These are phyloP conservation scores for Neurospora africana DNA, from an alignment of 495 filamentous ascomycete genomes.

Conservation along the genomic window DNA sequence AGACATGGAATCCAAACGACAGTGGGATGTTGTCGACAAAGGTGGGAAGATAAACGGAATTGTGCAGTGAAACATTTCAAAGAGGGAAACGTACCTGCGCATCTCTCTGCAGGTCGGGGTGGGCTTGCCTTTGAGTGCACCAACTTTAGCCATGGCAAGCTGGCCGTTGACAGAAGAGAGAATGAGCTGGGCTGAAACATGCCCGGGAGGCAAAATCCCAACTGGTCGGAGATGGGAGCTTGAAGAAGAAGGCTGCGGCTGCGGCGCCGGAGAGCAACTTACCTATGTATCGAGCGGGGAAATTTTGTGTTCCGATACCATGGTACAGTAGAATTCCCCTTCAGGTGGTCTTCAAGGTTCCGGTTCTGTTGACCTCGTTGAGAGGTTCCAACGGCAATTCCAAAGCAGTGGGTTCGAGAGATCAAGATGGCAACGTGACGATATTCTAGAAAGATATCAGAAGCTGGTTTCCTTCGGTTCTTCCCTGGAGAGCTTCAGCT, in stretches of 20 bases:
- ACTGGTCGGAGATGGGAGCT: not conserved
- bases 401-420: not conserved
- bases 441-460: not conserved
- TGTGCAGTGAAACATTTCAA: slow-evolving; percentile 4
- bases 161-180: not conserved
- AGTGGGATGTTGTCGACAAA: not conserved
- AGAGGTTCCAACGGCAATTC: not conserved
- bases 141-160: slow-evolving; percentile 5
- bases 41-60: not conserved
- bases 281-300: not conserved
- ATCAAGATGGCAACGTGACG: not conserved
- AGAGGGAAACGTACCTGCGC: slow-evolving; percentile 20
- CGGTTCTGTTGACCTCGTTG: not conserved
- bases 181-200: not conserved
- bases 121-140: not conserved
- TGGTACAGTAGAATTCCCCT: not conserved
- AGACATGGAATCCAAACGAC: not conserved
- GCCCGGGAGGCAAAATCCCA: not conserved
- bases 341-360: not conserved
- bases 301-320: not conserved
- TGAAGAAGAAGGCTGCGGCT: not conserved
- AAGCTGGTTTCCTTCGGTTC: not conserved
- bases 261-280: not conserved
- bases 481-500: not conserved
- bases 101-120: slow-evolving; percentile 2